Evolutionary conservation across 2,329 filamentous ascomycete species (phyloP).

Genomic region (Hypoxylon sp.): DNA sequence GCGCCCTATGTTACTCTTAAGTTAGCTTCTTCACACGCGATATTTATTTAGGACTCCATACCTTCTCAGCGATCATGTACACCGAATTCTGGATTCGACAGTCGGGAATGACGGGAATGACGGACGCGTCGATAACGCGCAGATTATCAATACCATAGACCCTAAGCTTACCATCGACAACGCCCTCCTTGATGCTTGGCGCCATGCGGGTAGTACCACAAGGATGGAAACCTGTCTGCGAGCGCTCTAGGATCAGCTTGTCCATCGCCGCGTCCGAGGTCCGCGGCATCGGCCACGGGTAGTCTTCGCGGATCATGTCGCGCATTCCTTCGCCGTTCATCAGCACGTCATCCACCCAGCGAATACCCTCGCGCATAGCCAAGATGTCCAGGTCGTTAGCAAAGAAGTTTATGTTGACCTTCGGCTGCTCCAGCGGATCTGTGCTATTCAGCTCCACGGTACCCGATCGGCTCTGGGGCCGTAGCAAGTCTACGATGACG

Average conservation of each 20-base stretch:
- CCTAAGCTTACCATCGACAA: slow-evolving; percentile 65
- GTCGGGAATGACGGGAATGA: slow-evolving; percentile 70
- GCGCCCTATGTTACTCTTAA: slow-evolving; percentile 52
- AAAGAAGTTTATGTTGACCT: slow-evolving; percentile 74
- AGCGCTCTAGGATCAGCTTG: slow-evolving; percentile 69
- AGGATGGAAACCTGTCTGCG: slow-evolving; percentile 68
- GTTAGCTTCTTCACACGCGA: slow-evolving; percentile 19
- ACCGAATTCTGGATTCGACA: slow-evolving; percentile 73
- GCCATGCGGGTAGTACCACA: slow-evolving; percentile 70
- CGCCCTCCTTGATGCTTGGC: slow-evolving; percentile 66
- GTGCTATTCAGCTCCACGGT: slow-evolving; percentile 70
- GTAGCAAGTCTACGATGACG: slow-evolving; percentile 66
- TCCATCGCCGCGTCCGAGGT: slow-evolving; percentile 71
- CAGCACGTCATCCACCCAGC: slow-evolving; percentile 71
- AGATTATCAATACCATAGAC: slow-evolving; percentile 69
- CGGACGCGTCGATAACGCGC: slow-evolving; percentile 69
- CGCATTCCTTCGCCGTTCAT: slow-evolving; percentile 70
- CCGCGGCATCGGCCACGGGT: slow-evolving; percentile 73
- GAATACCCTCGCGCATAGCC: slow-evolving; percentile 70
- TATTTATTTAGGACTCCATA: slow-evolving; percentile 14
- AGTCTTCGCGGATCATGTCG: slow-evolving; percentile 67
- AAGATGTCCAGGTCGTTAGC: slow-evolving; percentile 69
- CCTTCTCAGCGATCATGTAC: slow-evolving; percentile 73
- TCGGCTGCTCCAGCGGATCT: slow-evolving; percentile 70
- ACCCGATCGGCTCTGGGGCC: slow-evolving; percentile 62